A percentile compares a stretch with the other conserved stretches of the same genome.
Conservation (phyloP, 1,139 yeast species). For the Barnettozyma hawaiiensis region DNA sequence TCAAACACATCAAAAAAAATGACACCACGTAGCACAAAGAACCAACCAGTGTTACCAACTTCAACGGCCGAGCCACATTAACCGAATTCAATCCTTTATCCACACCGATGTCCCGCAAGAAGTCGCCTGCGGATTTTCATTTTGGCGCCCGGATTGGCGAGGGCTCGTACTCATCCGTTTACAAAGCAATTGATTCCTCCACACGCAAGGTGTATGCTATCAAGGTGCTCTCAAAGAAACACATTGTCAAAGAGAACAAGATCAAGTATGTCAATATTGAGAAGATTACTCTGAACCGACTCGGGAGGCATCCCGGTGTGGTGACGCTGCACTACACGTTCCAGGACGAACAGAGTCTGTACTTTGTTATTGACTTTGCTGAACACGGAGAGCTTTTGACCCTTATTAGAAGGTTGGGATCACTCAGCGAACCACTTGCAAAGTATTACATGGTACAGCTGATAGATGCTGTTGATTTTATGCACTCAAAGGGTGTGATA, state of each 20-base stretch:
- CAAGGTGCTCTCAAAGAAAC: slow-evolving; percentile 86
- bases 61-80: background rate
- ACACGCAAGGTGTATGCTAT: slow-evolving; percentile 79
- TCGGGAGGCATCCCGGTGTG: slow-evolving; percentile 84
- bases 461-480: slow-evolving; percentile 58
- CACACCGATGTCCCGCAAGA: slow-evolving; percentile 36
- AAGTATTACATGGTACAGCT: slow-evolving; percentile 64
- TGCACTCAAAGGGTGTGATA: slow-evolving; percentile 73
- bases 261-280: slow-evolving; percentile 96
- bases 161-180: slow-evolving; percentile 94
- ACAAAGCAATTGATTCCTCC: slow-evolving; percentile 74
- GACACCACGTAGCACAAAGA: too few relatives aligned
- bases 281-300: slow-evolving; percentile 80
- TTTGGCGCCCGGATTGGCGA: slow-evolving; percentile 88
- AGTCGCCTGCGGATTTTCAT: slow-evolving; percentile 78
- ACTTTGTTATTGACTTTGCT: slow-evolving; percentile 90
- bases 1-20: background rate
- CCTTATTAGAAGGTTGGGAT: slow-evolving; percentile 69
- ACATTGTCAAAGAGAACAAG: slow-evolving; percentile 90
- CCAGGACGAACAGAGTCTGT: slow-evolving; percentile 83
- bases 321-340: slow-evolving; percentile 87
- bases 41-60: too few relatives aligned
- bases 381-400: slow-evolving; percentile 86
- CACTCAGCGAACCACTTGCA: slow-evolving; percentile 73
- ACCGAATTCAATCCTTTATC: background rate